Evolutionary conservation across 2,329 filamentous ascomycete genomes (phyloP), one percentile per base, ranked within the genome.

Genomic region (Xylariaceae sp.): DNA sequence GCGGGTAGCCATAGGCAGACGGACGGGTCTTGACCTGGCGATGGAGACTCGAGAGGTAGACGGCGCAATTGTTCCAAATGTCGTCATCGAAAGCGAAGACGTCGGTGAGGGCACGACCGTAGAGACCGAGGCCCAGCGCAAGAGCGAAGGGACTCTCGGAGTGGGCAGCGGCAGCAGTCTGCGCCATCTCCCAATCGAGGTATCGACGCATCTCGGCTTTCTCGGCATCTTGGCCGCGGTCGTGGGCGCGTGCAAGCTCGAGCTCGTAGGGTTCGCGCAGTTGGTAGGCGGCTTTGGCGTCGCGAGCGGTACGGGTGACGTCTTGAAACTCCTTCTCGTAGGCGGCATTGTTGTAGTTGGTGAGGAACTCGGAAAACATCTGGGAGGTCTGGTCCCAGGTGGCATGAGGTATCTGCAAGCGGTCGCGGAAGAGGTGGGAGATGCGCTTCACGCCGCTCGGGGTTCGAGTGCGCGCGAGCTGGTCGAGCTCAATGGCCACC

Each of bases 51-150:
- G 76, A 78, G 47, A 94, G 73, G 61, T 90, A 91, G 57, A 90
- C 87, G 31, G 89, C 76, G 64, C 91, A 89, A 61, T 95, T 90
- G 65, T 87, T 84, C 92, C 92, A 97, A 43, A 88, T 79, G 11
- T 80, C 76, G 39, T 90, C 81, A 63, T 92, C 85, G 0, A 84
- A 83, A 2, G 88, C 83, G 56, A 95, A 88, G 40, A 86, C 74
- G 39, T 79, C 68, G 74, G 81, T 71, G 47, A 92, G 78, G 26
- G 89, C 91, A 55, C 92, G 84, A 63, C 90, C 85, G 67, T 88
- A 96, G 1, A 96, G 76, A n/a, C 79, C 81, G 32, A 80, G 71
- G 63, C 80, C 83, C 3, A 86, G 73, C 48, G 77, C 74, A 35
- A 80, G 68, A 32, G 76, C 71, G 19, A 75, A 70, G 11, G 51